Base-by-base conservation (phyloP, 2,329 filamentous ascomycete species). In the Drechslerella coelobrocha region DNA sequence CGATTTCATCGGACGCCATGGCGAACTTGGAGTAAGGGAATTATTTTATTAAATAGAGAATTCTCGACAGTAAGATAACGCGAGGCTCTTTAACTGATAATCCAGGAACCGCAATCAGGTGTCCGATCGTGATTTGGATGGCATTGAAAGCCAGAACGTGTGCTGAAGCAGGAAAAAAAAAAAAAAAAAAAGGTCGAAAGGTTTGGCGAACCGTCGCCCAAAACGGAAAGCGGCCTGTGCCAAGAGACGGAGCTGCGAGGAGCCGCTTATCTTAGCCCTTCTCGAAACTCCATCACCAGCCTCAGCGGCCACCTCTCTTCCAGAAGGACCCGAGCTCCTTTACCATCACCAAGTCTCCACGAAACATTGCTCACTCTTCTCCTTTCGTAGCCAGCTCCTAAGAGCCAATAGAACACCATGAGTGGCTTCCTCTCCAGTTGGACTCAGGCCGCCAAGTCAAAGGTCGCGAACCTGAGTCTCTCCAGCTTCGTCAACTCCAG, bases 1-100 rank as follows among this genome's bases (percentile, higher is more conserved):
- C 89, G 74, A 97, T 95, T 81, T 97, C 93, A 83, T 97, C 93
- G 73, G 91, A 95, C 66, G 90, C 87, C 90, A 94, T 95, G 63
- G 68, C 81, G 77, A 54, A n/a, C 21, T n/a, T 37, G 8, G 2
- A 50, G 2, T n/a, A 26, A 10, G 45, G 19, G 9, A 73, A 75
- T 59, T 54, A 24, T 21, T 31, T 39, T 17, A 23, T 17, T 19
- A 24, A 37, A 27, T 41, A 39, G 4, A 9, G 21, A n/a, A 3
- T 48, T 23, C 10, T 43, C 19, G 8, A 27, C 9, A 31, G 27
- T 12, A 23, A 17, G 19, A 23, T 17, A 21, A n/a, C 19, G 29
- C 6, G 14, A 21, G 37, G 12, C n/a, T 24, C 27, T 37, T 2
- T 8, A 31, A 24, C 2, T 12, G 29, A 24, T n/a, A 2, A 9